A percentile compares a stretch with the other conserved stretches of the same genome.
phyloP scores from a whole-genome alignment of 208 protist genomes.

The Leishmania arabica region DNA sequence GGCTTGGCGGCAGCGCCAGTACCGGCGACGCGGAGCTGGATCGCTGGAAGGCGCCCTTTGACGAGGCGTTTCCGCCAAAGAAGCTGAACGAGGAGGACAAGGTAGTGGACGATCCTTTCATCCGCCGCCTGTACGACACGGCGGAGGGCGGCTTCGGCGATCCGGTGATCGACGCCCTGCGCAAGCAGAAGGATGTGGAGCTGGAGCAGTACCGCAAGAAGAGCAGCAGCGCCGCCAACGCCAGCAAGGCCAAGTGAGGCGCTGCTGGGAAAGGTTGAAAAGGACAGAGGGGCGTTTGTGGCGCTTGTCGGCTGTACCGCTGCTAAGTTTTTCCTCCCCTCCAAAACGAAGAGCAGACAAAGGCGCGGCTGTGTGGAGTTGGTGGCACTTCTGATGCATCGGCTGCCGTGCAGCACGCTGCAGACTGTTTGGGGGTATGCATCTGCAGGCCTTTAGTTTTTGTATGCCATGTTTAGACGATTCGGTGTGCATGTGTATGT shows the following conservation, averaged over 20 bases:
- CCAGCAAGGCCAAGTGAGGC: constrained; percentile 5
- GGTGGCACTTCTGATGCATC: neutral
- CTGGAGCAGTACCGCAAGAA: constrained; percentile 80
- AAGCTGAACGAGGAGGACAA: constrained; percentile 37
- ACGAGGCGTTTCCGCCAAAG: constrained; percentile 63
- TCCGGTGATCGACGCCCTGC: constrained; percentile 76
- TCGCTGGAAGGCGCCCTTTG: constrained; percentile 81
- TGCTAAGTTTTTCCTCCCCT: neutral
- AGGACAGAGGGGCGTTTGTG: neutral
- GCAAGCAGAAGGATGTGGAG: constrained; percentile 90
- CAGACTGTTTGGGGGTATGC: neutral
- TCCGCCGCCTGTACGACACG: constrained; percentile 67
- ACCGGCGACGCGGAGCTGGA: constrained; percentile 83
- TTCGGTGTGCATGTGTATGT: neutral
- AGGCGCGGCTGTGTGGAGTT: neutral
- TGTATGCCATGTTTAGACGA: neutral
- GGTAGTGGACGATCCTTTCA: constrained; percentile 61
- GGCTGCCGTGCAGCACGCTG: neutral
- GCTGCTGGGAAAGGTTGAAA: neutral
- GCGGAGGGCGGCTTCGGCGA: constrained; percentile 76
- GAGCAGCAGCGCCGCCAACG: constrained; percentile 14
- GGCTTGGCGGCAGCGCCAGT: constrained; percentile 32
- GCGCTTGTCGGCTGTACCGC: neutral
- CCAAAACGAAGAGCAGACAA: neutral
- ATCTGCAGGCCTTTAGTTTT: neutral